Evolutionary conservation across 306 rosid species (phyloP), one percentile per base, ranked within the genome.

Genomic region (Fragaria ananassa): DNA sequence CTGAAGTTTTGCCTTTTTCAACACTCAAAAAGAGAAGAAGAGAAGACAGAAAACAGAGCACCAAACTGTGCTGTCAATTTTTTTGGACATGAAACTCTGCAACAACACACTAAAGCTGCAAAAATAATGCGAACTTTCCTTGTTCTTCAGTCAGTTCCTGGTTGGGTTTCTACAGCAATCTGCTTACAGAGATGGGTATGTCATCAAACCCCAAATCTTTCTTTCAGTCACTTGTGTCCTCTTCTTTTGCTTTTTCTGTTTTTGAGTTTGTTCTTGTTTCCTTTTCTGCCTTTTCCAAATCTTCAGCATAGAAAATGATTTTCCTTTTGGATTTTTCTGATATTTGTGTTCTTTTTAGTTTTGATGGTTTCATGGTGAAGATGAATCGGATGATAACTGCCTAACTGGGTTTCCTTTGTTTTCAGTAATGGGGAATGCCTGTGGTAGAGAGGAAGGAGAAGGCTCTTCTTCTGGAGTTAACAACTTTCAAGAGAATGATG

Each of bases 81-180:
- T 54, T 49, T 37, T 49, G 12, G 60, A 21, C 65, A 10, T 50
- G 49, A n/a, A 19, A 45, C n/a, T 66, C 68, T 77, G 44, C 68
- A 61, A 14, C 42, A 79, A 31, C 21, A 57, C 31, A 76, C 41
- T 46, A 57, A 31, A 78, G 76, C 77, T 76, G 23, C 57, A 72
- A 79, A 73, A 76, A 78, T 81, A 84, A 89, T 88, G 93, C 74
- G 70, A 80, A 80, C 82, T 54, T 74, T 53, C 80, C 88, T 84
- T 35, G 47, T 37, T 65, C 70, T 7, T 78, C 81, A 79, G 79
- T 80, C 85, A 83, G 80, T 79, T 81, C 70, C 77, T 80, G 68
- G 57, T 79, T 85, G 83, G 76, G 79, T 82, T 90, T 79, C 90
- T 85, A 80, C 68, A 8, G 79, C 80, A 78, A 77, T 83, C 77